phyloP scores from a whole-genome alignment of 352 stramenopile genomes.

The Poterioochromonas sp. region DNA sequence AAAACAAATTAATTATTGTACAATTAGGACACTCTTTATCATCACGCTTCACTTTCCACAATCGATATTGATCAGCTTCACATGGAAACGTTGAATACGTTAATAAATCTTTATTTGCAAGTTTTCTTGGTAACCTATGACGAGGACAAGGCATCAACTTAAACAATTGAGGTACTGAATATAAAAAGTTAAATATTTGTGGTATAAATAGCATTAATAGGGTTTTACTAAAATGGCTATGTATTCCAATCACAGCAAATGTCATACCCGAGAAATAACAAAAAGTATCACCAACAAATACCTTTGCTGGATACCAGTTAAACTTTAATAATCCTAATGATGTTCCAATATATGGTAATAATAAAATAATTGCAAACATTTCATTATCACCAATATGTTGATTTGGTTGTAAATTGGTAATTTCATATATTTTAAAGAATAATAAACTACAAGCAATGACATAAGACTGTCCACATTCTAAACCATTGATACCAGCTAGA shows the following conservation, averaged over 20 bases:
- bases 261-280: slow-evolving; percentile 99
- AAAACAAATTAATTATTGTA: slow-evolving; percentile 64
- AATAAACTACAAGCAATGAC: slow-evolving; percentile 47
- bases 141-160: slow-evolving; percentile 92
- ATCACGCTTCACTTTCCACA: slow-evolving; percentile 42
- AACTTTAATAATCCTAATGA: slow-evolving; percentile 84
- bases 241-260: slow-evolving; percentile 80
- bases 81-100: slow-evolving; percentile 79
- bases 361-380: slow-evolving; percentile 89
- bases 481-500: slow-evolving; percentile 95
- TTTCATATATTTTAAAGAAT: slow-evolving; percentile 38
- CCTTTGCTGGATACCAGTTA: slow-evolving; percentile 92
- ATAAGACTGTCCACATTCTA: slow-evolving; percentile 86
- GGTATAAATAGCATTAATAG: slow-evolving; percentile 95
- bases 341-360: slow-evolving; percentile 79
- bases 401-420: slow-evolving; percentile 49
- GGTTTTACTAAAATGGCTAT: slow-evolving; percentile 96
- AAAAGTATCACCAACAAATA: slow-evolving; percentile 98
- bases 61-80: slow-evolving; percentile 46
- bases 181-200: slow-evolving; percentile 97
- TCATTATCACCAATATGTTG: slow-evolving; percentile 54
- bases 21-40: slow-evolving; percentile 56
- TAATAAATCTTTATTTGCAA: slow-evolving; percentile 71
- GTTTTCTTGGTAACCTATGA: slow-evolving; percentile 80
- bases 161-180: slow-evolving; percentile 93